These are phyloP conservation scores for Arctium lappa DNA, from an alignment of 129 eudicot genomes.

Conservation along the genomic window DNA sequence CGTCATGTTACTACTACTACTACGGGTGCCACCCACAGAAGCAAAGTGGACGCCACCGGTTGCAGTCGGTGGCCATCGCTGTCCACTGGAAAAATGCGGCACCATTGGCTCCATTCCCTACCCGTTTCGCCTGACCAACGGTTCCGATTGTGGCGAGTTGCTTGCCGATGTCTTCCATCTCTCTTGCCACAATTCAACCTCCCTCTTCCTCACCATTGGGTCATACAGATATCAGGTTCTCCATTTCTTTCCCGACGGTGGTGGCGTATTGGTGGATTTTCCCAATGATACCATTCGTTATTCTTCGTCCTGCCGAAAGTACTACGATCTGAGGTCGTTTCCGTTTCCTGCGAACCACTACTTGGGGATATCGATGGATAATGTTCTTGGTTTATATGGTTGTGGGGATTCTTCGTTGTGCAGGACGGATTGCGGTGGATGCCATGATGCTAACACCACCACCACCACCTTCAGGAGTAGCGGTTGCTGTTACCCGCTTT, in stretches of 20 bases:
- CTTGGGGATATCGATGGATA: constrained; percentile 74
- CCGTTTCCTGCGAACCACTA: constrained; percentile 42
- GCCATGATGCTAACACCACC: constrained; percentile 28
- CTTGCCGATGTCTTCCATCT: constrained; percentile 47
- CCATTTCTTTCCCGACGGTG: constrained; percentile 61
- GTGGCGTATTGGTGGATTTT: constrained; percentile 58
- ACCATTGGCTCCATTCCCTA: constrained; percentile 50
- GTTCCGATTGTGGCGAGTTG: constrained; percentile 19
- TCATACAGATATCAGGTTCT: constrained; percentile 45
- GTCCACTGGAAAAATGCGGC: constrained; percentile 48
- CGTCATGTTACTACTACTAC: constrained; percentile 13
- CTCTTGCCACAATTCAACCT: constrained; percentile 51
- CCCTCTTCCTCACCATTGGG: constrained; percentile 52
- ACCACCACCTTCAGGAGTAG: constrained; percentile 38
- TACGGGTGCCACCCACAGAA: not conserved
- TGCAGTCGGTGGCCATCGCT: not conserved
- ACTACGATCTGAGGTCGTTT: constrained; percentile 55
- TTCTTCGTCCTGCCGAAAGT: constrained; percentile 37
- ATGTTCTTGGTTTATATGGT: constrained; percentile 72
- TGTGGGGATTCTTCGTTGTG: constrained; percentile 88
- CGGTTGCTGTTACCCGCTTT: constrained; percentile 71
- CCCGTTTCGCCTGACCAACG: constrained; percentile 49
- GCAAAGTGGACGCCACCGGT: not conserved
- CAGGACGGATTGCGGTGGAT: constrained; percentile 43
- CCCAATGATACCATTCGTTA: constrained; percentile 33